These are phyloP conservation scores for Modicella reniformis DNA, from an alignment of 371 early-diverging fungal genomes.

Conservation along the genomic window DNA sequence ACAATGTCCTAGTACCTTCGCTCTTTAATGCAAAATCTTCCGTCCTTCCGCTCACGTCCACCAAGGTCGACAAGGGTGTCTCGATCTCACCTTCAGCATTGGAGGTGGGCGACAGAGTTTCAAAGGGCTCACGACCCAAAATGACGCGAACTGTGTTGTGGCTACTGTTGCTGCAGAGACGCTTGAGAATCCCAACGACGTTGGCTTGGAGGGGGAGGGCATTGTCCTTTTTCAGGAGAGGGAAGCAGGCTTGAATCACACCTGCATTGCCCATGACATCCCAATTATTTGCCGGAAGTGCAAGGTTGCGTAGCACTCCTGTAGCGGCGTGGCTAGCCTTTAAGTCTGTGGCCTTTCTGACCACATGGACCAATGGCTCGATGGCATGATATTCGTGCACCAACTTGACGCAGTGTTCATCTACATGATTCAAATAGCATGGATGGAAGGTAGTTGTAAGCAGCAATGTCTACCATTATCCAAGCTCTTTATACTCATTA, in stretches of 20 bases:
- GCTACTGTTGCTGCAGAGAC: constrained; percentile 57
- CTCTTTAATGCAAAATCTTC: constrained; percentile 71
- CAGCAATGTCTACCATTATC: too few species aligned
- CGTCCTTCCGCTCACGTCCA: constrained; percentile 60
- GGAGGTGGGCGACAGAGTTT: constrained; percentile 42
- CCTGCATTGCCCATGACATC: constrained; percentile 60
- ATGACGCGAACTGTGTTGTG: constrained; percentile 56
- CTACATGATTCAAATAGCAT: constrained; percentile 41
- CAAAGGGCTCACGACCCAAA: constrained; percentile 41
- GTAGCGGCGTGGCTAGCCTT: constrained; percentile 69
- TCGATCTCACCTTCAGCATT: constrained; percentile 26
- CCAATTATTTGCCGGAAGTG: constrained; percentile 68
- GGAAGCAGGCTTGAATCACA: constrained; percentile 59
- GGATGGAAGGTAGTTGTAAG: background rate
- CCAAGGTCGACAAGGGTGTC: constrained; percentile 55
- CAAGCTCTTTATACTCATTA: background rate
- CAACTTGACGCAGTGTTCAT: constrained; percentile 65
- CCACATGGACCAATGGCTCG: constrained; percentile 58
- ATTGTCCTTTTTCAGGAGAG: constrained; percentile 66
- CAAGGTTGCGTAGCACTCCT: constrained; percentile 70
- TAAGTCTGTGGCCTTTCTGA: constrained; percentile 63
- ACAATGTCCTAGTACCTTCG: constrained; percentile 70
- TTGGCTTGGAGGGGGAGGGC: constrained; percentile 70
- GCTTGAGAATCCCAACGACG: constrained; percentile 69
- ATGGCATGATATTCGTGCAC: constrained; percentile 64